phyloP scores from a whole-genome alignment of 768 basidiomycete genomes.

The Calocera viscosa region DNA sequence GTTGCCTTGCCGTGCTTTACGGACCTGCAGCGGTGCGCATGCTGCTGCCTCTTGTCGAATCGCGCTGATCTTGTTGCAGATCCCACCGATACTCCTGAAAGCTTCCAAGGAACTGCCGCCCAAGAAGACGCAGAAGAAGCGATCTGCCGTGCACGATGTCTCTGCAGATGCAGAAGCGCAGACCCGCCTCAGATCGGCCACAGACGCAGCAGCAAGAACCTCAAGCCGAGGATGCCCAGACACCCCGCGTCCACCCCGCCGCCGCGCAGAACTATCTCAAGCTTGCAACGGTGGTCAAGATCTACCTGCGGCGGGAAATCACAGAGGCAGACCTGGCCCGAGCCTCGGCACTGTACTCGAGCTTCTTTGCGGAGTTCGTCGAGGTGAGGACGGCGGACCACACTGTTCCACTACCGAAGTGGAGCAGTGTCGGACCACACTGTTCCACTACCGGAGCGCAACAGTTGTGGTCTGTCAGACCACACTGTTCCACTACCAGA shows the following conservation, averaged over 20 bases:
- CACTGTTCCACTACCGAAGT: too few relatives aligned
- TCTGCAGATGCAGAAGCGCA: too few relatives aligned
- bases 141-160: too few relatives aligned
- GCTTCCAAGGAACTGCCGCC: neutral
- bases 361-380: neutral
- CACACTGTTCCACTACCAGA: too few relatives aligned
- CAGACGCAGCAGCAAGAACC: too few relatives aligned
- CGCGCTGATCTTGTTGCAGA: neutral
- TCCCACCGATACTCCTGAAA: neutral
- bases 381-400: too few relatives aligned
- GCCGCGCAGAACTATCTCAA: neutral
- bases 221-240: too few relatives aligned
- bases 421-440: neutral
- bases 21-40: neutral
- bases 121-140: too few relatives aligned
- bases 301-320: neutral
- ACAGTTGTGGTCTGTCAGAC: too few relatives aligned
- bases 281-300: neutral
- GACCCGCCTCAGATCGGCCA: too few relatives aligned
- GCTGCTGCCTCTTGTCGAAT: neutral
- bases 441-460: neutral
- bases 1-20: neutral
- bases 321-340: neutral
- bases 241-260: neutral
- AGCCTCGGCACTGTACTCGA: neutral